These are phyloP conservation scores for Nissolia schottii DNA, from an alignment of 306 rosid species.

Conservation along the genomic window DNA sequence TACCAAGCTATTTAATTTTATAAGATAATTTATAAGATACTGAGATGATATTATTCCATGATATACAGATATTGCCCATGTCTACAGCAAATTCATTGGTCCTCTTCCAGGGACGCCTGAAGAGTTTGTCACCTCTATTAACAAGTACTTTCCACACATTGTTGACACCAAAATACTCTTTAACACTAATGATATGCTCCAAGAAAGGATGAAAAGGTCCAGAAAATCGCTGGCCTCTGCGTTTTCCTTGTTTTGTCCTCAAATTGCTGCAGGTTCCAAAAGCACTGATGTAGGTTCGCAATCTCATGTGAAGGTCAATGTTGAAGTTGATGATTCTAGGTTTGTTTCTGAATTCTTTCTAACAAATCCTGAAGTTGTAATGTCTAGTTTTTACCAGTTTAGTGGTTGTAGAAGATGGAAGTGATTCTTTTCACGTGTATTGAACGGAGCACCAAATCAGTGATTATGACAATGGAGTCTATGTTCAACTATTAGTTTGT, in stretches of 20 bases:
- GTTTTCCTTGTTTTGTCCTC: slow-evolving; percentile 74
- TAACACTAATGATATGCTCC: slow-evolving; percentile 51
- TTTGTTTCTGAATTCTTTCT: slow-evolving; percentile 30
- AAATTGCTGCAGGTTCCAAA: slow-evolving; percentile 53
- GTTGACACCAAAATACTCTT: slow-evolving; percentile 83
- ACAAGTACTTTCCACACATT: slow-evolving; percentile 65
- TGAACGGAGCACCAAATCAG: neutral
- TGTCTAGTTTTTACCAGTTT: neutral
- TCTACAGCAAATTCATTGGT: slow-evolving; percentile 74
- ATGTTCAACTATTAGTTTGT: slow-evolving; percentile 16
- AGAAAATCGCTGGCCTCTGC: slow-evolving; percentile 71
- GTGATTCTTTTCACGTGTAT: neutral
- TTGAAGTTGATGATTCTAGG: slow-evolving; percentile 86
- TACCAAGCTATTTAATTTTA: slow-evolving; percentile 5
- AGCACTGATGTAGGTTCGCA: slow-evolving; percentile 30
- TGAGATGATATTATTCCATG: slow-evolving; percentile 31
- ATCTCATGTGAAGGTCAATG: slow-evolving; percentile 56
- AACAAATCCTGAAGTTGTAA: neutral
- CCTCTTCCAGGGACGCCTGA: slow-evolving; percentile 78
- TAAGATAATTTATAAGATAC: slow-evolving; percentile 7
- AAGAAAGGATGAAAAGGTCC: slow-evolving; percentile 61
- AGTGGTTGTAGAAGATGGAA: slow-evolving; percentile 10
- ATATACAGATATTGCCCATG: slow-evolving; percentile 77
- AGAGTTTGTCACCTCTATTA: slow-evolving; percentile 70
- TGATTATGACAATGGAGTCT: neutral